These are phyloP conservation scores for Wickerhamomyces bisporus DNA, from an alignment of 805 yeast genomes.

Conservation along the genomic window DNA sequence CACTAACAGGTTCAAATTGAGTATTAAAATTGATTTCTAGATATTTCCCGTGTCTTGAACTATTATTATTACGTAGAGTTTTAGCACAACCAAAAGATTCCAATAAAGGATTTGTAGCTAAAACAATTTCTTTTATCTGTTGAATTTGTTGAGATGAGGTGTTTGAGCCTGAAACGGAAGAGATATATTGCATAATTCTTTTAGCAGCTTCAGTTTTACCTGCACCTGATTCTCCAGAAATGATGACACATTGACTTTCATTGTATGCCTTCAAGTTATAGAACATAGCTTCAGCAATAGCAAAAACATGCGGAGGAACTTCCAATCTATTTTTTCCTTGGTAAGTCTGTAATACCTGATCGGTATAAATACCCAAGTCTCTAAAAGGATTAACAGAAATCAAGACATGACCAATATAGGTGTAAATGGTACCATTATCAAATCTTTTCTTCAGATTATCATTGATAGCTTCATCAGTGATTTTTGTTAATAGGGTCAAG, in stretches of 20 bases:
- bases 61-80: conserved; percentile 82
- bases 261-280: conserved; percentile 91
- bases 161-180: conserved; percentile 74
- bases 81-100: conserved; percentile 95
- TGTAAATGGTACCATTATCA: conserved; percentile 83
- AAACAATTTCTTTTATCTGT: conserved; percentile 91
- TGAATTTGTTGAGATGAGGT: conserved; percentile 65
- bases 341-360: conserved; percentile 65
- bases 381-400: conserved; percentile 96
- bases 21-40: conserved; percentile 83
- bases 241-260: conserved; percentile 95
- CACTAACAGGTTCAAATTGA: conserved; percentile 85
- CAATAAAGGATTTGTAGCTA: conserved; percentile 90
- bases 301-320: conserved; percentile 97
- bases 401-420: conserved; percentile 89
- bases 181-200: conserved; percentile 94
- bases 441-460: conserved; percentile 88
- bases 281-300: conserved; percentile 96
- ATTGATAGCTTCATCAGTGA: conserved; percentile 87
- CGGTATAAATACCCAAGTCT: conserved; percentile 93
- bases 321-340: conserved; percentile 91
- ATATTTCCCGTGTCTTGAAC: conserved; percentile 91
- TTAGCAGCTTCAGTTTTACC: conserved; percentile 98
- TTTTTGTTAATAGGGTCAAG: conserved; percentile 79
- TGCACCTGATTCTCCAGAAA: conserved; percentile 97